Base-by-base conservation (phyloP, 345 rosid species). In the Gossypium bickii region DNA sequence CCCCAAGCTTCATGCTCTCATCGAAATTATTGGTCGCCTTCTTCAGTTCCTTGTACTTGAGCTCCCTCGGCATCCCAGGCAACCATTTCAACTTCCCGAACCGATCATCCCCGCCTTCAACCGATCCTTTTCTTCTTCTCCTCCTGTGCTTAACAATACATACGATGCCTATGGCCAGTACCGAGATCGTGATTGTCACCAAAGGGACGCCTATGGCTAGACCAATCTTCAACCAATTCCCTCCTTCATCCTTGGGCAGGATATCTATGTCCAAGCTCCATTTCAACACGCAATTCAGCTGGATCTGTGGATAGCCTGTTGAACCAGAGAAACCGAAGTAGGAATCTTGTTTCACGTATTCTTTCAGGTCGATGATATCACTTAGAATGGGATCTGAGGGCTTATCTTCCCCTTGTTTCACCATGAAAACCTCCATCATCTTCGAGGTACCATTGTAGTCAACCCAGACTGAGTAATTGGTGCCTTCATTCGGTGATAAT, bases 261-360 rank as follows among this genome's bases (percentile, higher is more conserved):
- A 74, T 41, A 11, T 82, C 78, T 7, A 82, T 78, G 9, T 80
- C 75, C 17, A 85, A 75, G n/a, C 44, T 76, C 87, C 88, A 87
- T 68, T 77, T 25, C 24, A 68, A 73, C 8, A 87, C 81, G 49
- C 87, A 87, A 55, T 85, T 84, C 64, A 82, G 59, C 79, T 87
- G 75, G 29, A 78, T 66, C 7, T 76, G 43, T 2, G 82, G 82
- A 18, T n/a, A 9, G 3, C 90, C 87, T 1, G 87, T 85, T 9
- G 85, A 85, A n/a, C 82, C 88, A 2, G 86, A 17, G 47, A 87
- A 87, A 12, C 88, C 88, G 10, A 87, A 80, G 76, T 80, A 83
- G 52, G 87, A 85, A 49, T 66, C 74, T 27, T 81, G 79, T 10
- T 70, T 78, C 72, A 85, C 70, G 57, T 67, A 29, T 5, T 72